Base-by-base conservation (phyloP, 1,284 basidiomycete genomes). In the Ustilago esculenta region DNA sequence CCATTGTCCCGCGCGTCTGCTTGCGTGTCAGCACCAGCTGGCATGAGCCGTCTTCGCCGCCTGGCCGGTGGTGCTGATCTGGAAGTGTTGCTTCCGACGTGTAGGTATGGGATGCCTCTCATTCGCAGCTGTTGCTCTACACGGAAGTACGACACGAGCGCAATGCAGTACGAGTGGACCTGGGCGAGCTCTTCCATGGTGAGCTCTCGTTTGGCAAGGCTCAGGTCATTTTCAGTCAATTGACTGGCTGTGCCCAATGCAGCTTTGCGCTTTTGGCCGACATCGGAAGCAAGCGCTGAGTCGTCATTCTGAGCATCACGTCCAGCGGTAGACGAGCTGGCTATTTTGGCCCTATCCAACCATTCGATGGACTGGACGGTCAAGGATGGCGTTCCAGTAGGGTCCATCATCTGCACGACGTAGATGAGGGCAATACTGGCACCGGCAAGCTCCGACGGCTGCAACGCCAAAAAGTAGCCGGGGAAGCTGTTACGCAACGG, bases 101-200 rank as follows among this genome's bases (percentile, higher is more conserved):
- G 87, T 2, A 85, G 87, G 77, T 89, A 94, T 0, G 90, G 88
- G 54, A 96, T 92, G 12, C 86, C 86, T 15, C 90, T 89, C 29
- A 87, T 83, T 80, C 92, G 92, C 77, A 97, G 87, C 82, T 95
- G 93, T 53, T 88, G 86, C 81, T 96, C 92, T 49, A 97, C 88
- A 73, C 89, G 91, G 61, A 88, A 89, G 79, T 92, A 92, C 15
- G 92, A 89, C n/a, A 94, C 90, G 8, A 93, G 89, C 9, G 92
- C 93, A 75, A 92, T 93, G 72, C 20, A 68, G 50, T 79, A 77
- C 27, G 64, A 66, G 40, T 79, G 75, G 9, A 77, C 35, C 11
- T 51, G 46, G 17, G 64, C 53, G 10, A 77, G 55, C 37, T 77
- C 73, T 30, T 72, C 67, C 44, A 70, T 54, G 15, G 52, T 53